These are phyloP conservation scores for Tieghemiomyces parasiticus DNA, from an alignment of 192 early-diverging fungal genomes.

Conservation along the genomic window DNA sequence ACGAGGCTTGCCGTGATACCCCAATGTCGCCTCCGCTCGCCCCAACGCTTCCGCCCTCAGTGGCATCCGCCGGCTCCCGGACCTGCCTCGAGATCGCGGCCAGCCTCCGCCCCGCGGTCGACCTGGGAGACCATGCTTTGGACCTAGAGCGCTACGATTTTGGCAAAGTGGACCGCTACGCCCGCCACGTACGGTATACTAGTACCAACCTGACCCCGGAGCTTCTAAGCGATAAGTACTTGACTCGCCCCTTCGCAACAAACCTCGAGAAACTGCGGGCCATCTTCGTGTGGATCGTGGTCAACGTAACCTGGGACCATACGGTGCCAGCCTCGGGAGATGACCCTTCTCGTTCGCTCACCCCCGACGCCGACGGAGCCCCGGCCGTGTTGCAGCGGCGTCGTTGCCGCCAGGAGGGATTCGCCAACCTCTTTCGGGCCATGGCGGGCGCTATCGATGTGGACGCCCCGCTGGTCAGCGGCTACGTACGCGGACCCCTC, in stretches of 20 bases:
- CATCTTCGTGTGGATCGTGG: constrained; percentile 51
- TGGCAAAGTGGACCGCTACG: constrained; percentile 47
- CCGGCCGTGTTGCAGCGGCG: constrained; percentile 25
- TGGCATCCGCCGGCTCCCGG: neutral
- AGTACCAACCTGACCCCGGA: constrained; percentile 41
- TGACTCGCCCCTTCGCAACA: constrained; percentile 46
- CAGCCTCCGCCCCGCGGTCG: neutral
- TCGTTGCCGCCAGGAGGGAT: constrained; percentile 26
- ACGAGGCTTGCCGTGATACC: neutral
- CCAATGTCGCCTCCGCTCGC: neutral
- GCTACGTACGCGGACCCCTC: constrained; percentile 30
- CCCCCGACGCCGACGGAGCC: constrained; percentile 26
- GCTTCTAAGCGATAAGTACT: constrained; percentile 40
- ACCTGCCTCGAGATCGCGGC: constrained; percentile 1
- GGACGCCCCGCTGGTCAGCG: constrained; percentile 24
- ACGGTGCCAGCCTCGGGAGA: constrained; percentile 10
- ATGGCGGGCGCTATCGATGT: constrained; percentile 30
- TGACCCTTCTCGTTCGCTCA: neutral
- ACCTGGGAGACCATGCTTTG: neutral
- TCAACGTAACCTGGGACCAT: constrained; percentile 39
- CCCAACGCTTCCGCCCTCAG: neutral
- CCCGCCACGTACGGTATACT: constrained; percentile 42
- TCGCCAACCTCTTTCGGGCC: constrained; percentile 28
- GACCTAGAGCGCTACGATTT: constrained; percentile 19
- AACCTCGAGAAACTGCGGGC: constrained; percentile 41